These are phyloP conservation scores for Evernia prunastri DNA, from an alignment of 495 filamentous ascomycete species.

Conservation along the genomic window DNA sequence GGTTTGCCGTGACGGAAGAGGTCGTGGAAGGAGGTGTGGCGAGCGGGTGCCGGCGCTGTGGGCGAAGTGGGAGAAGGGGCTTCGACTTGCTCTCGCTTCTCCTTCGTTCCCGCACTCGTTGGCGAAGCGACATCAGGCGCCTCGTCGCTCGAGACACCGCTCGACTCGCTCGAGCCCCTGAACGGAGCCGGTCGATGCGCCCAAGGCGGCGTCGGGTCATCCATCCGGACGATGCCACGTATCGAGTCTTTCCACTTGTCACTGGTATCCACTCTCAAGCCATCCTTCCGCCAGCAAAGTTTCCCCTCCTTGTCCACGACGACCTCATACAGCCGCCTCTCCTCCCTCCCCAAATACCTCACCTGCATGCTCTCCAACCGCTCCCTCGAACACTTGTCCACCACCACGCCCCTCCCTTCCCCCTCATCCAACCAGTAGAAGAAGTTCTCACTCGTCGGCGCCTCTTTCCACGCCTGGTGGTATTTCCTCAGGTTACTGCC, in stretches of 20 bases:
- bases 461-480: conserved; percentile 74
- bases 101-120: not conserved
- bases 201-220: conserved; percentile 53
- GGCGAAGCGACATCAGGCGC: conserved; percentile 5
- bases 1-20: conserved; percentile 8
- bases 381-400: conserved; percentile 56
- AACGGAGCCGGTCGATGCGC: conserved; percentile 20
- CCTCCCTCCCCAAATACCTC: conserved; percentile 65
- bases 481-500: conserved; percentile 79
- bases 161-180: conserved; percentile 21
- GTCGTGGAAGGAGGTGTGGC: conserved; percentile 6
- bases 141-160: conserved; percentile 12
- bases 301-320: conserved; percentile 59
- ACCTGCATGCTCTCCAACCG: conserved; percentile 63
- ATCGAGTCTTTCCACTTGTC: conserved; percentile 71
- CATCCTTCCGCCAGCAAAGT: conserved; percentile 76
- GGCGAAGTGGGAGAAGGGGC: not conserved
- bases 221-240: conserved; percentile 63
- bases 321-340: conserved; percentile 66
- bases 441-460: conserved; percentile 76
- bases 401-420: conserved; percentile 53
- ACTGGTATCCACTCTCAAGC: conserved; percentile 65
- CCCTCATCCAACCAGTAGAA: conserved; percentile 95
- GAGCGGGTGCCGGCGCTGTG: not conserved
- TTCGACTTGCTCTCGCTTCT: not conserved